Conservation (phyloP, 164 flowering plant species). For the Chimonanthus salicifolius region DNA sequence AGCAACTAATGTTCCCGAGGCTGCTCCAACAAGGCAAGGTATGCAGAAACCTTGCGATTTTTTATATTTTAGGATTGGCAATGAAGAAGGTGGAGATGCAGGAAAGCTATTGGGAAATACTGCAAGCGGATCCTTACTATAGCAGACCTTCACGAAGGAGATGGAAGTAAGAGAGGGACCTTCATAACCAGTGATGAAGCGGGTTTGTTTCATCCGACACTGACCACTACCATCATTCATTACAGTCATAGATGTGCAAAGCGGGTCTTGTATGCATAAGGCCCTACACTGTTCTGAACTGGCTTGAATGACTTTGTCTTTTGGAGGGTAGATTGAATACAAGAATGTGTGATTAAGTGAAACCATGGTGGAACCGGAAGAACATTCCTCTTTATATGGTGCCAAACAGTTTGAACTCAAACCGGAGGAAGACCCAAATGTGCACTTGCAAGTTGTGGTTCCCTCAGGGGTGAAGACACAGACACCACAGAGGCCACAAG, state of each 20-base stretch:
- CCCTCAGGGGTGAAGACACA: slow-evolving; percentile 35
- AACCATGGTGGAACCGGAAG: slow-evolving; percentile 32
- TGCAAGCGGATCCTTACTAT: slow-evolving; percentile 46
- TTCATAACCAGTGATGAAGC: slow-evolving; percentile 43
- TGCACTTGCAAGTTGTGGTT: slow-evolving; percentile 44
- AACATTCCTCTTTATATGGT: slow-evolving; percentile 33
- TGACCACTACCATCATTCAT: slow-evolving; percentile 48
- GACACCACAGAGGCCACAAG: slow-evolving; percentile 48
- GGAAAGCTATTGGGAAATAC: slow-evolving; percentile 23
- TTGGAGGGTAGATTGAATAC: slow-evolving; percentile 60
- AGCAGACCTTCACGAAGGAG: slow-evolving; percentile 60
- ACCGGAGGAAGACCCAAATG: slow-evolving; percentile 19
- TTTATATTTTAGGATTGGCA: slow-evolving; percentile 5
- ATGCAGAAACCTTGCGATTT: slow-evolving; percentile 18
- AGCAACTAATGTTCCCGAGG: slow-evolving; percentile 27
- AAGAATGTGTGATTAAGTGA: slow-evolving; percentile 38
- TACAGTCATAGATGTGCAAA: slow-evolving; percentile 55
- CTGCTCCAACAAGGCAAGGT: slow-evolving; percentile 46
- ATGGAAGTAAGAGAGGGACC: slow-evolving; percentile 38
- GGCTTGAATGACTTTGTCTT: slow-evolving; percentile 28
- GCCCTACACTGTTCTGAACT: slow-evolving; percentile 39
- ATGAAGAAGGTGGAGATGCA: not conserved
- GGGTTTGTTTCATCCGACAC: slow-evolving; percentile 42
- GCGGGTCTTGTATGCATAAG: slow-evolving; percentile 38
- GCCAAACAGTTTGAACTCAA: slow-evolving; percentile 42